Evolutionary conservation across 2,329 filamentous ascomycete species (phyloP), one percentile per base, ranked within the genome.

Genomic region (Microsporum ferrugineum): DNA sequence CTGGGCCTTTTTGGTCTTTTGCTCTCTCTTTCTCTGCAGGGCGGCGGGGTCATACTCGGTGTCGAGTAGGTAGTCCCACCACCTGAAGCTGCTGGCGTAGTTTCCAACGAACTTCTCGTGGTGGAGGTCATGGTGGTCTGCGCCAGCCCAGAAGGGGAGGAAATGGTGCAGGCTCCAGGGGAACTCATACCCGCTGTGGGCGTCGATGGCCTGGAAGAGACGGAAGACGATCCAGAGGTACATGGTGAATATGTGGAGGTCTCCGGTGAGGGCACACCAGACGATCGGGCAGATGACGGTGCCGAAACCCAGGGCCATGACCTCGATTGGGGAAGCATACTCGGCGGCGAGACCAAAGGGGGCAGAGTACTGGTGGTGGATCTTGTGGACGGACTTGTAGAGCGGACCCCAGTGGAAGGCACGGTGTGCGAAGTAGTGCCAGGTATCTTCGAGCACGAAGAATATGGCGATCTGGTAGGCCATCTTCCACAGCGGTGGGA

Each of bases 101-200:
- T 99, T 99, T 69, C 94, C 94, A 65, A 99, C 91, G 78, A 99
- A 99, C 73, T 91, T 90, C 80, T 99, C 94, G 78, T 99, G 94
- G 78, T 99, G 94, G 51, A 91, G 80, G 71, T 99, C 94, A 79
- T 99, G 94, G 78, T 97, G 92, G 69, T 95, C 86, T 60, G 94
- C 94, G 64, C 94, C 94, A 60, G 92, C 92, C 94, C 94, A 99
- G 84, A 99, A 91, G 39, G 94, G 94, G 58, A 99, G 79, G 81
- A 97, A 88, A 76, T 96, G 89, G 76, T 91, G 90, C 77, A 99
- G 78, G 71, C 88, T 92, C 91, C 91, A 99, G 64, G 94, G 94
- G 78, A 99, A 97, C 73, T 99, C 94, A 76, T 97, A 99, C 65
- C 94, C 94, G 70, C 88, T 94, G 80, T 99, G 94, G 34, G 94